These are phyloP conservation scores for Stevia rebaudiana DNA, from an alignment of 140 eudicot species.

Conservation along the genomic window DNA sequence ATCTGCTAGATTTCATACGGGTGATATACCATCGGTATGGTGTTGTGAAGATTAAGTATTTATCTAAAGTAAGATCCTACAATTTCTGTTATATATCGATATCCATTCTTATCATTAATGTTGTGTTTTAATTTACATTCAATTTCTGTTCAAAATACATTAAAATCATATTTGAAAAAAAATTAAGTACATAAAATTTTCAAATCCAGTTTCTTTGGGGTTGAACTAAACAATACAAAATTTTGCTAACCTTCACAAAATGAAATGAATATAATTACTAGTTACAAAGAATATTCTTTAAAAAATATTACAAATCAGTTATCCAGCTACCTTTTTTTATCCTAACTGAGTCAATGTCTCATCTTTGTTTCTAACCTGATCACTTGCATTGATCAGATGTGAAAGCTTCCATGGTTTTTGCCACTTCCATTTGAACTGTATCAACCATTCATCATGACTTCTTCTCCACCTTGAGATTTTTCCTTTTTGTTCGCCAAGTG, in stretches of 20 bases:
- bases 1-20: conserved; percentile 5
- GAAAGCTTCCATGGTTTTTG: conserved; percentile 98
- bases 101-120: conserved; percentile 3
- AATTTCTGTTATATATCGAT: conserved; percentile 16
- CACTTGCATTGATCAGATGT: conserved; percentile 41
- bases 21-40: background rate
- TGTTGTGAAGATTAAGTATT: conserved; percentile 24
- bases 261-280: background rate
- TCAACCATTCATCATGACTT: conserved; percentile 91
- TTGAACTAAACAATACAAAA: conserved; percentile 7
- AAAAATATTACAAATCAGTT: conserved; percentile 5
- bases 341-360: conserved; percentile 24
- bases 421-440: conserved; percentile 99
- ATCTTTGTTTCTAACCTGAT: conserved; percentile 33
- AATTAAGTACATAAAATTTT: background rate
- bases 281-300: conserved; percentile 2
- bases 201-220: background rate
- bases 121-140: background rate
- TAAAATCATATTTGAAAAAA: background rate
- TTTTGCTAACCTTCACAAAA: conserved; percentile 14
- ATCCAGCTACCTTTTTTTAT: background rate
- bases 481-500: conserved; percentile 63
- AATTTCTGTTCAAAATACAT: no score
- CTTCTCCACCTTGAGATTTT: conserved; percentile 93
- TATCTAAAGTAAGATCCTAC: conserved; percentile 15